Conservation (phyloP, 2,329 filamentous ascomycete genomes). For the Berkeleyomyces basicola region DNA sequence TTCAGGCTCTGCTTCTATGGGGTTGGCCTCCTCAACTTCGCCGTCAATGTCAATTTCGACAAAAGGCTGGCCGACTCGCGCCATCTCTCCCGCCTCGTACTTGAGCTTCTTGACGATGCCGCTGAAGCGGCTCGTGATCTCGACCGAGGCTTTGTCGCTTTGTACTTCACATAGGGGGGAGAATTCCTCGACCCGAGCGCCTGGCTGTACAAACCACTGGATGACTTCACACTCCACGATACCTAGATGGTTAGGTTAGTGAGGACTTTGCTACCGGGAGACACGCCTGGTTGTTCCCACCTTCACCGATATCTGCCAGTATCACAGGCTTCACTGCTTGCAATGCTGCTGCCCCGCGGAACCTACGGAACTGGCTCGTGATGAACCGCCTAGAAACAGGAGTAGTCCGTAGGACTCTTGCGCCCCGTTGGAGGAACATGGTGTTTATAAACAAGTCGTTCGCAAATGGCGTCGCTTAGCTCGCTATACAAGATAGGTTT, state of each 20-base stretch:
- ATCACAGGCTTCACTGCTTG: constrained; percentile 60
- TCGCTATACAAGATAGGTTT: too few species aligned
- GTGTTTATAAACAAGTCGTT: not conserved
- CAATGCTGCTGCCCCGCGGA: constrained; percentile 22
- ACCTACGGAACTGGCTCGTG: not conserved
- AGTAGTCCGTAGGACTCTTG: constrained; percentile 27
- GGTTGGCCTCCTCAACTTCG: constrained; percentile 29
- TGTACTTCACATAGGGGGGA: constrained; percentile 96
- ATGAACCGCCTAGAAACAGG: not conserved
- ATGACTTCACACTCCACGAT: constrained; percentile 98
- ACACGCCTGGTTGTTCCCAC: constrained; percentile 26
- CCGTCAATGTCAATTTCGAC: constrained; percentile 89
- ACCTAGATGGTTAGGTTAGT: constrained; percentile 32
- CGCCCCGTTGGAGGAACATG: constrained; percentile 41
- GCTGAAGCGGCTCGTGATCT: constrained; percentile 92
- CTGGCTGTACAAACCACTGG: constrained; percentile 97
- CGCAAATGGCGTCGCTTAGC: not conserved
- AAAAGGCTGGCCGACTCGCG: constrained; percentile 82
- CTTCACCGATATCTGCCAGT: constrained; percentile 75
- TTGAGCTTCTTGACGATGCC: constrained; percentile 92
- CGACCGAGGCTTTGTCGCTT: constrained; percentile 78
- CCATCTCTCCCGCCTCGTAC: constrained; percentile 92
- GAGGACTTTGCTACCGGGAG: not conserved
- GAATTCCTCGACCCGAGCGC: constrained; percentile 92
- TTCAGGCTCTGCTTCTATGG: constrained; percentile 1